Evolutionary conservation across 1,284 basidiomycete species (phyloP).

Genomic region (Meira miltonrushii): DNA sequence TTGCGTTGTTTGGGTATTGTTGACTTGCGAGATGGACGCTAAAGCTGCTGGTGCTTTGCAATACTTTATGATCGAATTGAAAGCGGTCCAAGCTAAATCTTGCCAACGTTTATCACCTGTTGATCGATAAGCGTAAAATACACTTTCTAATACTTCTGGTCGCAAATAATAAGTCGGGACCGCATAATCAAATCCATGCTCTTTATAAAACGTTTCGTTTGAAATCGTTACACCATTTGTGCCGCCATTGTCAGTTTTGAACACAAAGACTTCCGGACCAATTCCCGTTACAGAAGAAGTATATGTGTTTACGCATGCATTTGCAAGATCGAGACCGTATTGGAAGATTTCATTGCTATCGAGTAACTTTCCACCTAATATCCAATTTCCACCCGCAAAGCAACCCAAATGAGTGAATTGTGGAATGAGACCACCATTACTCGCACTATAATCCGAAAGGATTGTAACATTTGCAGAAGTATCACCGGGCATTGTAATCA

Average conservation of each 20-base stretch:
- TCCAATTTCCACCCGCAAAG: slow-evolving; percentile 42
- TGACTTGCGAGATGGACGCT: slow-evolving; percentile 27
- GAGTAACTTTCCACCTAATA: slow-evolving; percentile 38
- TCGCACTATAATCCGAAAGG: slow-evolving; percentile 30
- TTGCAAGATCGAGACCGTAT: slow-evolving; percentile 33
- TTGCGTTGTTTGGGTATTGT: slow-evolving; percentile 20
- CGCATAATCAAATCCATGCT: slow-evolving; percentile 35
- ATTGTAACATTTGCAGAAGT: slow-evolving; percentile 19
- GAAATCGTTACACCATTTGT: slow-evolving; percentile 26
- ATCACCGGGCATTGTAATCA: slow-evolving; percentile 27
- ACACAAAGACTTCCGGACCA: slow-evolving; percentile 28
- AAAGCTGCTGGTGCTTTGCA: slow-evolving; percentile 59
- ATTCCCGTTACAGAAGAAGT: slow-evolving; percentile 30
- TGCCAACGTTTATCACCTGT: slow-evolving; percentile 58
- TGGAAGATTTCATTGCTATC: slow-evolving; percentile 18
- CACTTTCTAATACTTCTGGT: slow-evolving; percentile 43
- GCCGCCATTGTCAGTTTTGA: slow-evolving; percentile 20
- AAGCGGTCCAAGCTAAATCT: slow-evolving; percentile 79
- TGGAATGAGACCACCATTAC: slow-evolving; percentile 25
- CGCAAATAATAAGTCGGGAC: slow-evolving; percentile 32
- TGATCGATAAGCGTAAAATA: slow-evolving; percentile 35
- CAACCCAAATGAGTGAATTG: slow-evolving; percentile 38
- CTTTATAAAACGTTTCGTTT: slow-evolving; percentile 22
- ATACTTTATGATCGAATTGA: slow-evolving; percentile 76
- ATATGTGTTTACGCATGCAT: slow-evolving; percentile 33